Evolutionary conservation across 306 rosid species (phyloP).

Genomic region (Quercus engelmannii): DNA sequence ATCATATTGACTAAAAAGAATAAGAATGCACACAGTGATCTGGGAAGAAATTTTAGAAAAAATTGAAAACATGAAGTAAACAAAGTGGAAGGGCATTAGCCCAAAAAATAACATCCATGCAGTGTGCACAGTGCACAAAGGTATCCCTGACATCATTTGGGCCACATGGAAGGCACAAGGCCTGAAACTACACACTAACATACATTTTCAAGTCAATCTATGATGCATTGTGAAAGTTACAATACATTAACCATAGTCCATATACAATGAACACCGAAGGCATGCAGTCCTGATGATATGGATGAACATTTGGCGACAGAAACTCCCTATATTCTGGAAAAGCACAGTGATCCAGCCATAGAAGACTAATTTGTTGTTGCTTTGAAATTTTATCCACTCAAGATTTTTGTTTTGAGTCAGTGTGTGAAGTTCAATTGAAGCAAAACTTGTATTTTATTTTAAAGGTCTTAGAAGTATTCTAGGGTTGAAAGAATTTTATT

Average conservation of each 20-base stretch:
- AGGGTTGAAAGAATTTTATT: too few relatives aligned
- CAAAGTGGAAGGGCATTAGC: neutral
- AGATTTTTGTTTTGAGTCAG: too few relatives aligned
- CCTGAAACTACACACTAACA: neutral
- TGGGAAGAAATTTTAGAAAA: neutral
- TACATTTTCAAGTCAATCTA: neutral
- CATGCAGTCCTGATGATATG: neutral
- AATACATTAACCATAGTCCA: neutral
- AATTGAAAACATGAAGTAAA: neutral
- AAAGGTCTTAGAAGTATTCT: too few relatives aligned
- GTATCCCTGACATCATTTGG: neutral
- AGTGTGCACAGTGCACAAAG: neutral
- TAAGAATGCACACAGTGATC: neutral
- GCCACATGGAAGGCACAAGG: neutral
- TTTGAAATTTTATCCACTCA: too few relatives aligned
- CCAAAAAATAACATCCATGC: neutral
- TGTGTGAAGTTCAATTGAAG: too few relatives aligned
- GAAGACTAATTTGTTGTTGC: too few relatives aligned
- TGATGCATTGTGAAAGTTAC: neutral
- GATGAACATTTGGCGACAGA: neutral
- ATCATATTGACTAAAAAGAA: neutral
- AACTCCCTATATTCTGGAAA: neutral
- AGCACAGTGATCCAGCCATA: too few relatives aligned
- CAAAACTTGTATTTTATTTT: too few relatives aligned
- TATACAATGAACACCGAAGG: neutral